Evolutionary conservation across 2,329 filamentous ascomycete genomes (phyloP).

Genomic region (Myriosclerotinia scirpicola): DNA sequence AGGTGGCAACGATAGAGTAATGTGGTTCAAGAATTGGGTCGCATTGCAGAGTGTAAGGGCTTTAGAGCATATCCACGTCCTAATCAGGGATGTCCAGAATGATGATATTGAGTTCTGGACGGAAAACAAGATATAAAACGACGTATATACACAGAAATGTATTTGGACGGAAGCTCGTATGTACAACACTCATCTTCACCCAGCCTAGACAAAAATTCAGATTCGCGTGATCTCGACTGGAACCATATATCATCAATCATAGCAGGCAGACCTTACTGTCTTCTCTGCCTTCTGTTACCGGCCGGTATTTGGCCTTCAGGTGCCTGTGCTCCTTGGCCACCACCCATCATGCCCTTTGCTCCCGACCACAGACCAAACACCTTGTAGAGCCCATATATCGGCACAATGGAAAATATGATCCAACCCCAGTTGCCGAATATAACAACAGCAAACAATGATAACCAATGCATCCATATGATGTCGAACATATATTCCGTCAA

Average conservation of each 20-base stretch:
- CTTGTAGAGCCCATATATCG: slow-evolving; percentile 40
- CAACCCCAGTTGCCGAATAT: slow-evolving; percentile 80
- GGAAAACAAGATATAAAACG: slow-evolving; percentile 17
- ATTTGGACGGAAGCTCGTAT: not conserved
- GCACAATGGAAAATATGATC: slow-evolving; percentile 54
- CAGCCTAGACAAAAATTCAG: not conserved
- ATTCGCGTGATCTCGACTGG: not conserved
- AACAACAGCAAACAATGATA: slow-evolving; percentile 67
- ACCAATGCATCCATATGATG: slow-evolving; percentile 92
- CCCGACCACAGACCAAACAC: slow-evolving; percentile 40
- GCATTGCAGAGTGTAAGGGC: slow-evolving; percentile 83
- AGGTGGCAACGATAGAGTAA: slow-evolving; percentile 50
- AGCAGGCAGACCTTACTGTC: slow-evolving; percentile 24
- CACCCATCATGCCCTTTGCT: slow-evolving; percentile 42
- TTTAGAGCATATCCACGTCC: slow-evolving; percentile 86
- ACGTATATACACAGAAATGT: not conserved
- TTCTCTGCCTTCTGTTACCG: slow-evolving; percentile 40
- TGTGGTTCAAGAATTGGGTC: slow-evolving; percentile 97
- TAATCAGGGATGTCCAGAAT: slow-evolving; percentile 56
- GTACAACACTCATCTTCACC: not conserved
- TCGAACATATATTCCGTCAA: slow-evolving; percentile 99
- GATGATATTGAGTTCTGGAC: slow-evolving; percentile 57
- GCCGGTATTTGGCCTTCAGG: slow-evolving; percentile 35
- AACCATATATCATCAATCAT: not conserved
- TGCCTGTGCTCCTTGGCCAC: slow-evolving; percentile 34